Evolutionary conservation across 805 yeast species (phyloP).

Genomic region (Starmerella apis): DNA sequence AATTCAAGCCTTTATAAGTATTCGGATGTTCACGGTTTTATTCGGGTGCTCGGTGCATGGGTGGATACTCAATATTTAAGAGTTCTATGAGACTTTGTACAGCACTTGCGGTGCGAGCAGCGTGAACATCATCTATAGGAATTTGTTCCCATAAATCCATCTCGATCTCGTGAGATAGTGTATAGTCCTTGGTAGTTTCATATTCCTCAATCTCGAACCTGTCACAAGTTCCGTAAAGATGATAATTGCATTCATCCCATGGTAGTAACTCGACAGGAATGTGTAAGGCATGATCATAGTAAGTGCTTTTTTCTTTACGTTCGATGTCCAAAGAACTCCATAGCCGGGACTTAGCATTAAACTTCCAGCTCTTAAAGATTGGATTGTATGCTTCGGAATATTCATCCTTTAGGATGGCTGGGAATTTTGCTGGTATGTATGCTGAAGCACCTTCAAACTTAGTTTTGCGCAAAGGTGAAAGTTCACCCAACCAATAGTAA

Average conservation of each 20-base stretch:
- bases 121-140: neutral
- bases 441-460: slow-evolving; percentile 47
- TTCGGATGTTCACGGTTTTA: too few relatives aligned
- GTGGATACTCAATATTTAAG: neutral
- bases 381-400: slow-evolving; percentile 24
- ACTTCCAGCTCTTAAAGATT: slow-evolving; percentile 19
- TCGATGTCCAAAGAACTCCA: slow-evolving; percentile 8
- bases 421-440: slow-evolving; percentile 37
- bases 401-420: slow-evolving; percentile 34
- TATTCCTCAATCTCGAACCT: slow-evolving; percentile 14
- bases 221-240: slow-evolving; percentile 18
- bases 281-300: neutral
- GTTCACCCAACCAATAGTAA: slow-evolving; percentile 39
- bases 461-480: slow-evolving; percentile 45
- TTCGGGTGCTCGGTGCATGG: slow-evolving; percentile 1
- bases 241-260: slow-evolving; percentile 1
- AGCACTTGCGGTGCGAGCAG: neutral
- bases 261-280: neutral
- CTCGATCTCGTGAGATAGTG: slow-evolving; percentile 7
- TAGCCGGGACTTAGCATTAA: slow-evolving; percentile 10
- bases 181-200: slow-evolving; percentile 8
- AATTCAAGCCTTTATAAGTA: too few relatives aligned
- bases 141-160: slow-evolving; percentile 8
- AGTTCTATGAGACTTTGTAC: neutral
- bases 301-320: neutral